Evolutionary conservation across 257 asterid species (phyloP).

Genomic region (Solanum bulbocastanum): DNA sequence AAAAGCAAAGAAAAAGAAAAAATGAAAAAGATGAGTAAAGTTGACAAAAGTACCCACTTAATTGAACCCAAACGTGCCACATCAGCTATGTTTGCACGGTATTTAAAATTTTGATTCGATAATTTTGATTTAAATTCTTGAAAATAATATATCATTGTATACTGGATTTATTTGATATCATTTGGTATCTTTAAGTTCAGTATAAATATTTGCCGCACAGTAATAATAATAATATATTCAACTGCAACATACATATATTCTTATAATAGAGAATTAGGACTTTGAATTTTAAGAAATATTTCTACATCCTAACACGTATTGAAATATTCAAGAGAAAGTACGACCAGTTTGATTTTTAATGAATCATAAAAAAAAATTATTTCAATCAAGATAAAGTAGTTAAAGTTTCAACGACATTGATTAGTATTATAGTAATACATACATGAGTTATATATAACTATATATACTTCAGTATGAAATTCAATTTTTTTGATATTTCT

Average conservation of each 20-base stretch:
- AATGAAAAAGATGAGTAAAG: neutral
- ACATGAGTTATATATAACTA: too few species aligned
- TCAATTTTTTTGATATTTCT: neutral
- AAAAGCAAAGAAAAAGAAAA: neutral
- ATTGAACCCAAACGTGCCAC: neutral
- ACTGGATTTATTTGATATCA: too few species aligned
- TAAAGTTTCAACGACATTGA: neutral
- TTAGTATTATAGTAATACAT: too few species aligned
- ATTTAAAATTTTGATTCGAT: neutral
- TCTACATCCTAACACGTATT: too few species aligned
- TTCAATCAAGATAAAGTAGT: neutral
- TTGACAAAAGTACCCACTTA: neutral
- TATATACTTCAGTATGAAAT: neutral
- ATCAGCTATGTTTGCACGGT: neutral
- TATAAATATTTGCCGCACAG: fast-evolving
- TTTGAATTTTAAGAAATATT: neutral
- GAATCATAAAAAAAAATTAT: neutral
- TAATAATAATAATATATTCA: neutral
- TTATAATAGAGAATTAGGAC: neutral
- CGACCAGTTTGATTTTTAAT: neutral
- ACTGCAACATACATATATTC: neutral
- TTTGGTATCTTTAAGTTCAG: neutral
- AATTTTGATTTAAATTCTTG: neutral
- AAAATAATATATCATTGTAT: neutral
- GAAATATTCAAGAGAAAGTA: neutral